These are phyloP conservation scores for Saturnispora hagleri DNA, from an alignment of 805 yeast genomes.

Conservation along the genomic window DNA sequence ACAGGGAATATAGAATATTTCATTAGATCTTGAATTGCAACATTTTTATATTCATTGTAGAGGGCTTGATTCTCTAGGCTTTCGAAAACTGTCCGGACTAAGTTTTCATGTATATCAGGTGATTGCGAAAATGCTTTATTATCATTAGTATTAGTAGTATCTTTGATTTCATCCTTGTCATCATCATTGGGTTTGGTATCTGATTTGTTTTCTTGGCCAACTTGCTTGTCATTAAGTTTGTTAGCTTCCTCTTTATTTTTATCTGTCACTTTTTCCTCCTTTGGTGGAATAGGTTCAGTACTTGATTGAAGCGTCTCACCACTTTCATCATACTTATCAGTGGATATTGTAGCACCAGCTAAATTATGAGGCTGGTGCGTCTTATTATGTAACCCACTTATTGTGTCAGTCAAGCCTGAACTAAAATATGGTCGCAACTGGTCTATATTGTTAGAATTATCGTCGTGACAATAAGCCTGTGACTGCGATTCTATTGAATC, in stretches of 20 bases:
- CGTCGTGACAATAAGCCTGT: background rate
- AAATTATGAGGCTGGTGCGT: background rate
- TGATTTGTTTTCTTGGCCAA: background rate
- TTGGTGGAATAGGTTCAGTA: background rate
- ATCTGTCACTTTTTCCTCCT: no score
- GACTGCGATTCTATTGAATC: background rate
- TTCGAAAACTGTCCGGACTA: background rate
- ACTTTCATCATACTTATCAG: background rate
- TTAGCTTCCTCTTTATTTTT: background rate
- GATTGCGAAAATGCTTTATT: no score
- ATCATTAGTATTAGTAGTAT: background rate
- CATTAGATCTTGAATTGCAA: conserved; percentile 3
- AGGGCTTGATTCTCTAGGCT: background rate
- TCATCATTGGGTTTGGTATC: background rate
- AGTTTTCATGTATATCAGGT: background rate
- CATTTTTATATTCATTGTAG: background rate
- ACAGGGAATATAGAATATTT: background rate
- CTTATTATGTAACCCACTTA: background rate
- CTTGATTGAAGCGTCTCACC: background rate
- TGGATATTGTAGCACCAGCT: background rate
- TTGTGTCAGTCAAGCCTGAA: background rate
- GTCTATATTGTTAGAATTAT: background rate
- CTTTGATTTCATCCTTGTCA: no score
- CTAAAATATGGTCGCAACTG: background rate
- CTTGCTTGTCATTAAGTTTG: background rate